Evolutionary conservation across 2,329 filamentous ascomycete species (phyloP).

Genomic region (Trichoderma polysporum): DNA sequence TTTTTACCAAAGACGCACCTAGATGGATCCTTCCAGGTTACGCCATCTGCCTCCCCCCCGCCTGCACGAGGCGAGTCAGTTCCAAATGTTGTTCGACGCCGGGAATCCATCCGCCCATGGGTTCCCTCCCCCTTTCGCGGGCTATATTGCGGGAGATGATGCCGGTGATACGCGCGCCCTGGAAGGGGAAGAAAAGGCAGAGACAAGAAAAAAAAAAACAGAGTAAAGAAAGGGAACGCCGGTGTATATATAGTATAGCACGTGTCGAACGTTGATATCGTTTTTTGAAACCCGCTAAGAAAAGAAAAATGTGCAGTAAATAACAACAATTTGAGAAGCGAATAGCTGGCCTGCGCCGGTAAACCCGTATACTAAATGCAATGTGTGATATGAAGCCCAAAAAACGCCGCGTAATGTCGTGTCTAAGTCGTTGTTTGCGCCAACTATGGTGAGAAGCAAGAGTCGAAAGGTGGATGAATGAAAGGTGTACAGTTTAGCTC

Average conservation of each 20-base stretch:
- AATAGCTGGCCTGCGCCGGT: slow-evolving; percentile 4
- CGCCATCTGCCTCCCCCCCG: slow-evolving; percentile 14
- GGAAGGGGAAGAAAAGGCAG: neutral
- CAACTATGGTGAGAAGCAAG: neutral
- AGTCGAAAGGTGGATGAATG: neutral
- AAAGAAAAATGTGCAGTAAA: slow-evolving; percentile 3
- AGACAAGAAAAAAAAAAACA: neutral
- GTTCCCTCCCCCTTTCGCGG: neutral
- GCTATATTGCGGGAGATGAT: neutral
- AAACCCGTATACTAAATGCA: neutral
- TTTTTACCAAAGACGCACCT: slow-evolving; percentile 4
- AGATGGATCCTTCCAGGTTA: slow-evolving; percentile 4
- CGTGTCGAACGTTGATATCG: slow-evolving; percentile 6
- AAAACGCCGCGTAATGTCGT: slow-evolving; percentile 17
- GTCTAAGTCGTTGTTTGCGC: slow-evolving; percentile 4
- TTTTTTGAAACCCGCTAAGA: neutral
- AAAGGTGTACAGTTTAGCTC: neutral
- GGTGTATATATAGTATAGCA: neutral
- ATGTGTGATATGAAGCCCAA: neutral
- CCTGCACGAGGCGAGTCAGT: neutral
- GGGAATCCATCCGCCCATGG: neutral
- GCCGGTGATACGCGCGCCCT: neutral
- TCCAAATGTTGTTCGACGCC: neutral
- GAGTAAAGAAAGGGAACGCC: neutral
- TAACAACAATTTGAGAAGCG: slow-evolving; percentile 11